These are phyloP conservation scores for Plectosphaerella plurivora DNA, from an alignment of 2,329 filamentous ascomycete genomes.

Conservation along the genomic window DNA sequence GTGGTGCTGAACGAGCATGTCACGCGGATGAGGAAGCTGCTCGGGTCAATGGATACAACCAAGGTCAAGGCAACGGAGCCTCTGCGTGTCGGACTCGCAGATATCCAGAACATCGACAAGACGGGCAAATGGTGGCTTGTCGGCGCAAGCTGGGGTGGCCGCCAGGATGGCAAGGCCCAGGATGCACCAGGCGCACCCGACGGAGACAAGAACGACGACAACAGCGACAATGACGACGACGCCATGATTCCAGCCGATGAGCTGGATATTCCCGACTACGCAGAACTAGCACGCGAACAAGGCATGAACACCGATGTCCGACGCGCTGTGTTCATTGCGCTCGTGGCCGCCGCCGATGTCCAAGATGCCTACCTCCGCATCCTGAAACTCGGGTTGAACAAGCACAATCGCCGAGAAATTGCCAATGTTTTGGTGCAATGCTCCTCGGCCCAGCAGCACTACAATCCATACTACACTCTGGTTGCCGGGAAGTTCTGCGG, in stretches of 20 bases:
- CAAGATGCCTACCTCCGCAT: slow-evolving; percentile 79
- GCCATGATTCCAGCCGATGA: slow-evolving; percentile 24
- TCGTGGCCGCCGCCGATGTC: slow-evolving; percentile 80
- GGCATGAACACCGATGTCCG: slow-evolving; percentile 85
- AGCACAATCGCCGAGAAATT: slow-evolving; percentile 80
- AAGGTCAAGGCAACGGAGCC: slow-evolving; percentile 73
- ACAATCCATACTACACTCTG: slow-evolving; percentile 92
- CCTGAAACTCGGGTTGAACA: slow-evolving; percentile 78
- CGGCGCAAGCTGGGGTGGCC: slow-evolving; percentile 79
- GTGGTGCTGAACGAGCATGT: slow-evolving; percentile 76
- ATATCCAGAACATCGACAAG: slow-evolving; percentile 79
- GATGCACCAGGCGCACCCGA: neutral
- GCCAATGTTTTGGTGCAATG: slow-evolving; percentile 85
- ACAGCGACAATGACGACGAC: slow-evolving; percentile 21
- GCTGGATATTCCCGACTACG: slow-evolving; percentile 59
- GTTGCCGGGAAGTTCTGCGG: slow-evolving; percentile 75
- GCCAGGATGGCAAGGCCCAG: slow-evolving; percentile 11
- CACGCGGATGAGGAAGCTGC: slow-evolving; percentile 80
- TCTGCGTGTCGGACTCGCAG: slow-evolving; percentile 72
- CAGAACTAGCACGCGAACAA: slow-evolving; percentile 70
- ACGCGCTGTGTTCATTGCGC: slow-evolving; percentile 85
- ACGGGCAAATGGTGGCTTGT: slow-evolving; percentile 98
- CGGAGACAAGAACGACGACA: slow-evolving; percentile 11
- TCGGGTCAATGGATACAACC: slow-evolving; percentile 69
- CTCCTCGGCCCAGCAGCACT: slow-evolving; percentile 72